These are phyloP conservation scores for Aspergillus tamarii DNA, from an alignment of 2,329 filamentous ascomycete genomes.

Conservation along the genomic window DNA sequence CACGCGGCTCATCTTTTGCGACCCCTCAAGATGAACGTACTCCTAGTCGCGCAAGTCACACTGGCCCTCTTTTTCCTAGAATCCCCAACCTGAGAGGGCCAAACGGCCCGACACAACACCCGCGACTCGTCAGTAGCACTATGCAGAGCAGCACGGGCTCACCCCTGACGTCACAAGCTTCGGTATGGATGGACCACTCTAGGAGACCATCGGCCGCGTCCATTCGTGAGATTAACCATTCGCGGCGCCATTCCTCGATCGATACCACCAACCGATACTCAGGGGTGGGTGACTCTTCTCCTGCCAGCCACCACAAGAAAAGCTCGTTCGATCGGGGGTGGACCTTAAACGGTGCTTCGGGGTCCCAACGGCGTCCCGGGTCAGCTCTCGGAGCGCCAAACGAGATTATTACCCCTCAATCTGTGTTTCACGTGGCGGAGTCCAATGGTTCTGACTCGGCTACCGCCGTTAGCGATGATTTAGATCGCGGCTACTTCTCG, in stretches of 20 bases:
- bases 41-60: slow-evolving; percentile 41
- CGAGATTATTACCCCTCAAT: slow-evolving; percentile 22
- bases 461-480: slow-evolving; percentile 52
- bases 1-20: slow-evolving; percentile 40
- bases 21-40: slow-evolving; percentile 52
- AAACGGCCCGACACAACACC: slow-evolving; percentile 32
- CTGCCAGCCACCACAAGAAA: slow-evolving; percentile 56
- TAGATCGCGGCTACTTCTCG: slow-evolving; percentile 92
- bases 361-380: slow-evolving; percentile 34
- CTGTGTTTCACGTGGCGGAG: slow-evolving; percentile 22
- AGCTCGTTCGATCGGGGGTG: slow-evolving; percentile 63
- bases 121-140: slow-evolving; percentile 32
- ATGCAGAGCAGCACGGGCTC: slow-evolving; percentile 42
- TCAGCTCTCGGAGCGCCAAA: slow-evolving; percentile 35
- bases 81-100: slow-evolving; percentile 41
- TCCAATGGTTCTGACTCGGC: slow-evolving; percentile 37
- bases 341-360: slow-evolving; percentile 52
- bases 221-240: slow-evolving; percentile 79
- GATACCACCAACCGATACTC: slow-evolving; percentile 61
- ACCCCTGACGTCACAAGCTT: slow-evolving; percentile 48
- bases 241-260: slow-evolving; percentile 83
- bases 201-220: slow-evolving; percentile 76
- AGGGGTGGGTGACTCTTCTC: slow-evolving; percentile 29
- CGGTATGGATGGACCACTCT: slow-evolving; percentile 46
- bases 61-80: slow-evolving; percentile 45